Evolutionary conservation across 345 rosid genomes (phyloP).

Genomic region (Cardiospermum halicacabum): DNA sequence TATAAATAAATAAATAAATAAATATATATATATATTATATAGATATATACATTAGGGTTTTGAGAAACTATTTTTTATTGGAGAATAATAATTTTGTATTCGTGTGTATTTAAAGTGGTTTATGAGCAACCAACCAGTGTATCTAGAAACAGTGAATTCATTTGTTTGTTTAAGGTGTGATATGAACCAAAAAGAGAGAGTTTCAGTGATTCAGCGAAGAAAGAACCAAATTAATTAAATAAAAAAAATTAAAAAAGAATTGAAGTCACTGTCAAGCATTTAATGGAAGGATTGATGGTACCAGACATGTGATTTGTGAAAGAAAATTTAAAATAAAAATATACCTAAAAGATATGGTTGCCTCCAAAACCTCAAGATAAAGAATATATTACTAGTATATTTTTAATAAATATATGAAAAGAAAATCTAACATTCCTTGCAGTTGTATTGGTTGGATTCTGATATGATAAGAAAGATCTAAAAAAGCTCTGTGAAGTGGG

Average conservation of each 20-base stretch:
- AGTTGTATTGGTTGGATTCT: slow-evolving; percentile 2
- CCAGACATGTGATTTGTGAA: slow-evolving; percentile 17
- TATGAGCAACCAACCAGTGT: no score
- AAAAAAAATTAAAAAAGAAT: neutral
- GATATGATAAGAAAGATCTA: neutral
- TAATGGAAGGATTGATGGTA: slow-evolving; percentile 18
- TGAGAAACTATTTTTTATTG: no score
- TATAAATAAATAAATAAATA: no score
- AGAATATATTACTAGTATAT: neutral
- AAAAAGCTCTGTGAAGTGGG: neutral
- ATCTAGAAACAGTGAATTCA: no score
- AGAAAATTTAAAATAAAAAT: neutral
- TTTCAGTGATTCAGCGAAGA: neutral
- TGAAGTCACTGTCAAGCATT: slow-evolving; percentile 19
- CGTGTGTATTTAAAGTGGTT: no score
- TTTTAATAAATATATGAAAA: neutral
- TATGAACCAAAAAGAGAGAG: neutral
- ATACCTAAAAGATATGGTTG: slow-evolving; percentile 19
- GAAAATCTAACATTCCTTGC: neutral
- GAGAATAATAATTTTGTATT: no score
- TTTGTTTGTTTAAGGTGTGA: no score
- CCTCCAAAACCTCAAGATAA: neutral
- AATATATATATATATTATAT: no score
- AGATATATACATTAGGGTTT: no score
- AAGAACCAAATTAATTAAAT: neutral